Evolutionary conservation across 352 stramenopile genomes (phyloP), one percentile per base, ranked within the genome.

Genomic region (Blastocystis sp.): DNA sequence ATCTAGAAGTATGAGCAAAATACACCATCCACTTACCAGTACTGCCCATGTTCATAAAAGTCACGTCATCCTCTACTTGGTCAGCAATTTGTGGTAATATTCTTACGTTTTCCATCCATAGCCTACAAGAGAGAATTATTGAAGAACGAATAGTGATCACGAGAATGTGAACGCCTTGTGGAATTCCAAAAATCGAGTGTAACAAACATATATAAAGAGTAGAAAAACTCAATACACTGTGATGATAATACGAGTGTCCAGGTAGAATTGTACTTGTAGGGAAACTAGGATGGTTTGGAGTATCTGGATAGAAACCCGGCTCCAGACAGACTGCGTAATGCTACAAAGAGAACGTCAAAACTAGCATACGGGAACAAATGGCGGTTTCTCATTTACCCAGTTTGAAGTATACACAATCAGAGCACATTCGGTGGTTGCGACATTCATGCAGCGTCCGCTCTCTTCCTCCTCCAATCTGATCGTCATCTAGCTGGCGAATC

Each of bases 331-430:
- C 29, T 11, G 77, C 62, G 61, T 77, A 88, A 64, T 88, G 77
- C 77, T 88, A 59, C 47, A 43, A 39, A 39, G 13, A 50, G 29
- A 41, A 29, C 5, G 15, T 26, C 20, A 45, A n/a, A 26, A 13
- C 1, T 59, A 26, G 9, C 26, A 0, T 88, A 88, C 77, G 20
- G 77, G 77, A 77, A 43, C 53, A 53, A 87, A 87, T 15, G 76
- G 76, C 39, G 53, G 34, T 6, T 69, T 23, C 26, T 88, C 77
- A 11, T 77, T 29, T 8, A 88, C 29, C 77, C 77, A 88, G 77
- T 88, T 88, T 13, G 77, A 79, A 23, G 77, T 79, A 15, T 88
- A 88, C 53, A 88, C 66, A 64, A 88, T 88, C 62, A 88, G 34
- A n/a, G 77, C 77, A 45, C 62, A 79, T 43, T 88, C 77, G 15